Conservation (phyloP, 768 basidiomycete genomes). For the Thelephora ganbajun region DNA sequence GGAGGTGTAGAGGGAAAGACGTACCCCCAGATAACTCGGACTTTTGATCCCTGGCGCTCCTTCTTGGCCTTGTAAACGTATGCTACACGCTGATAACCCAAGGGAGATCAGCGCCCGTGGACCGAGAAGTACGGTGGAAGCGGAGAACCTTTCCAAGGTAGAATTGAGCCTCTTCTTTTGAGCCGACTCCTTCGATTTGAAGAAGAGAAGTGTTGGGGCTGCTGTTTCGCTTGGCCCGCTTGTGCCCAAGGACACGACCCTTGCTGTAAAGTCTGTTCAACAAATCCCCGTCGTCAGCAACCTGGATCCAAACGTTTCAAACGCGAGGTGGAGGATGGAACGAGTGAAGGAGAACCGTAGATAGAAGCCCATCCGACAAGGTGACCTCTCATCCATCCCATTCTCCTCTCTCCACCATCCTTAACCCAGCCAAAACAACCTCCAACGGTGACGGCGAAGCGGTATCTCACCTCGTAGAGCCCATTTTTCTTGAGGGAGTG, state of each 20-base stretch:
- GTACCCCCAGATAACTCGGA: constrained; percentile 98
- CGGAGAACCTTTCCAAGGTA: constrained; percentile 88
- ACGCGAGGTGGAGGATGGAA: neutral
- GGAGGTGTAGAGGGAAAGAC: constrained; percentile 17
- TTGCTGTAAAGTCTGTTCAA: constrained; percentile 78
- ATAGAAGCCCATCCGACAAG: constrained; percentile 16
- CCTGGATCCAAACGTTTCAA: constrained; percentile 1
- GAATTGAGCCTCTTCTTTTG: constrained; percentile 89
- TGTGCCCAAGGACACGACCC: constrained; percentile 96
- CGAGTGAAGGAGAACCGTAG: neutral
- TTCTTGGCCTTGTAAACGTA: constrained; percentile 97
- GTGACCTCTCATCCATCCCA: constrained; percentile 32
- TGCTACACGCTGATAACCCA: constrained; percentile 65
- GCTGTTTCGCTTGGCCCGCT: constrained; percentile 95
- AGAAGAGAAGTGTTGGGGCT: constrained; percentile 92
- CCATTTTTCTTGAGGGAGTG: constrained; percentile 35
- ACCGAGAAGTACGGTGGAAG: too few relatives aligned
- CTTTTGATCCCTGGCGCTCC: constrained; percentile 86
- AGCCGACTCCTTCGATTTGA: constrained; percentile 93
- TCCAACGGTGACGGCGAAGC: constrained; percentile 3
- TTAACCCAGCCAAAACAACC: constrained; percentile 10
- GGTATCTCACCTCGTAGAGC: constrained; percentile 61
- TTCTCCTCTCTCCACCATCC: constrained; percentile 9
- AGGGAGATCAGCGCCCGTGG: neutral
- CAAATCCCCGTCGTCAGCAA: constrained; percentile 1